Base-by-base conservation (phyloP, 805 yeast genomes). In the Metschnikowia continentalis region DNA sequence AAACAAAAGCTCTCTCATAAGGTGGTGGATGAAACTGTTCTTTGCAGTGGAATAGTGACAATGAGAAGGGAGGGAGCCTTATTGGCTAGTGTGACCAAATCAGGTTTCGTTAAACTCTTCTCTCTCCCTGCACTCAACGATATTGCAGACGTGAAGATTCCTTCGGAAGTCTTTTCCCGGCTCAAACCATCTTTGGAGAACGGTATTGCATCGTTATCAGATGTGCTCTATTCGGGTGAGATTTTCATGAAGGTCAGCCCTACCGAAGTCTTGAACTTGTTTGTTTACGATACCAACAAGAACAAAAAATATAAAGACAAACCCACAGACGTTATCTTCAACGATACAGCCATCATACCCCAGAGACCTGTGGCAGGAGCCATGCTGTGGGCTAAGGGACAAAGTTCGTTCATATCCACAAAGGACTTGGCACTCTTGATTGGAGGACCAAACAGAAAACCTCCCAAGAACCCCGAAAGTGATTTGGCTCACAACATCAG, bases 331-430 rank as follows among this genome's bases (percentile, higher is more conserved):
- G 69, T 76, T 1, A 68, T 94, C 35, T 91, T 85, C 69, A 86
- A 88, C 61, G 85, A 81, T 23, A 79, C 82, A 54, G 75, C 86
- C 42, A 70, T 78, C 5, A 78, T 86, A 19, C 95, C 96, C 1
- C 79, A 81, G 32, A 76, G 98, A 44, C 99, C 99, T 2, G 76
- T 81, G 4, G 81, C 88, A 6, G 81, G 90, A 35, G 80, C 94
- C 0, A 72, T 88, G 41, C 92, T 86, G 65, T 88, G 97, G 94
- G 88, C 94, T 6, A 81, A 85, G 57, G 97, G 97, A 2, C 71
- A 66, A 42, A 71, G 86, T 0, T 81, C 81, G 17, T 75, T 77
- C 54, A 77, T 85, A n/a, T 71, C 83, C 2, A 65, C 78, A 20
- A 74, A 77, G 1, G 96, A 88, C 54, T 72, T 94, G 47, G 84